Evolutionary conservation across 2,329 filamentous ascomycete species (phyloP).

Genomic region (Alternaria gansuensis): DNA sequence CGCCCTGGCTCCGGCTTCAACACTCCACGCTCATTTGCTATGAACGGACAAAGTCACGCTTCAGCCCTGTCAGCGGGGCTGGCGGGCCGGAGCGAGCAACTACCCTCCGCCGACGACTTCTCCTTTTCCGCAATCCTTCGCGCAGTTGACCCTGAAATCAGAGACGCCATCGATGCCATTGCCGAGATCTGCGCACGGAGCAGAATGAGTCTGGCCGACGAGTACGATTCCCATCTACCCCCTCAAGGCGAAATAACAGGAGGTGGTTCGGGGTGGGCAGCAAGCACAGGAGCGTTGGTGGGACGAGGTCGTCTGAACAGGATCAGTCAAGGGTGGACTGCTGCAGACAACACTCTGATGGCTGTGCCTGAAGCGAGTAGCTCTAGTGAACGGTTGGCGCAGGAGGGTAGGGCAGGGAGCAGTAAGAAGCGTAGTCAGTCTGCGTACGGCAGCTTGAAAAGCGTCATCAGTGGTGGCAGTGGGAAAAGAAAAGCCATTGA

Average conservation of each 20-base stretch:
- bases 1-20: conserved; percentile 45
- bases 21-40: conserved; percentile 45
- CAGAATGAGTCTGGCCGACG: conserved; percentile 68
- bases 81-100: conserved; percentile 38
- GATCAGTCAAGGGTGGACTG: conserved; percentile 47
- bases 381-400: conserved; percentile 54
- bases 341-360: conserved; percentile 54
- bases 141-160: conserved; percentile 67
- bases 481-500: conserved; percentile 41
- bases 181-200: conserved; percentile 70
- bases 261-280: conserved; percentile 39
- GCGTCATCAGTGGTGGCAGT: conserved; percentile 50
- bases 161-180: conserved; percentile 67
- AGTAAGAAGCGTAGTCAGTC: conserved; percentile 48
- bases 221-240: conserved; percentile 69
- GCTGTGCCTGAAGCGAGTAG: conserved; percentile 60
- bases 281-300: conserved; percentile 41
- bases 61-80: conserved; percentile 46
- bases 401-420: conserved; percentile 36
- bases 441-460: conserved; percentile 52
- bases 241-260: conserved; percentile 66
- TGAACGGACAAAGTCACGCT: conserved; percentile 40
- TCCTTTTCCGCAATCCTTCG: conserved; percentile 65
- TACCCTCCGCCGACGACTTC: conserved; percentile 63
- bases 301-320: conserved; percentile 46